phyloP scores from a whole-genome alignment of 2,329 filamentous ascomycete genomes.

The Ascochyta koolunga region DNA sequence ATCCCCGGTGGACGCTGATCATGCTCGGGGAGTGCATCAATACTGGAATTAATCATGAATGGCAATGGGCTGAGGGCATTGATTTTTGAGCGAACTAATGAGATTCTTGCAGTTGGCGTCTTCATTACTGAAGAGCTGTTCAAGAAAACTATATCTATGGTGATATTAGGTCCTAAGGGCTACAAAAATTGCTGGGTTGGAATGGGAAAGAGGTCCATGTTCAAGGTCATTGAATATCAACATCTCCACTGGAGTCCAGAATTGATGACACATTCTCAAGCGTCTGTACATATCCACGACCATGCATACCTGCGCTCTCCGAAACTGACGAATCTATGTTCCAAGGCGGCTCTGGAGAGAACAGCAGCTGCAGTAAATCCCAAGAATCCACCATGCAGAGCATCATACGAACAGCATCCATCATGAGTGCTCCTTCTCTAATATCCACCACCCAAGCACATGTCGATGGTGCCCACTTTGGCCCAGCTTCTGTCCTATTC shows the following conservation, averaged over 20 bases:
- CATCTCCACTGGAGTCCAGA: background rate
- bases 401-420: conserved; percentile 45
- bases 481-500: conserved; percentile 47
- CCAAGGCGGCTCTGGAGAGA: conserved; percentile 33
- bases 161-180: conserved; percentile 31
- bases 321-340: background rate
- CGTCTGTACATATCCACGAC: background rate
- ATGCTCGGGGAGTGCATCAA: conserved; percentile 53
- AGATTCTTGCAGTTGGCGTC: conserved; percentile 55
- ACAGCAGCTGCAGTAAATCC: conserved; percentile 27
- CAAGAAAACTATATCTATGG: conserved; percentile 48
- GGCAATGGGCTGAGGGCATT: conserved; percentile 48
- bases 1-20: conserved; percentile 57
- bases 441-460: conserved; percentile 51
- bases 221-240: background rate
- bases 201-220: background rate
- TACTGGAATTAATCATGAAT: conserved; percentile 55
- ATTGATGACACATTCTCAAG: background rate
- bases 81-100: conserved; percentile 51
- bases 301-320: background rate
- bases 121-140: conserved; percentile 54
- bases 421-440: conserved; percentile 37
- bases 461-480: conserved; percentile 54
- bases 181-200: conserved; percentile 25
- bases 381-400: conserved; percentile 48